A percentile compares a stretch with the other conserved stretches of the same genome.
Conservation (phyloP, 495 filamentous ascomycete species). For the Penicillium waksmanii region DNA sequence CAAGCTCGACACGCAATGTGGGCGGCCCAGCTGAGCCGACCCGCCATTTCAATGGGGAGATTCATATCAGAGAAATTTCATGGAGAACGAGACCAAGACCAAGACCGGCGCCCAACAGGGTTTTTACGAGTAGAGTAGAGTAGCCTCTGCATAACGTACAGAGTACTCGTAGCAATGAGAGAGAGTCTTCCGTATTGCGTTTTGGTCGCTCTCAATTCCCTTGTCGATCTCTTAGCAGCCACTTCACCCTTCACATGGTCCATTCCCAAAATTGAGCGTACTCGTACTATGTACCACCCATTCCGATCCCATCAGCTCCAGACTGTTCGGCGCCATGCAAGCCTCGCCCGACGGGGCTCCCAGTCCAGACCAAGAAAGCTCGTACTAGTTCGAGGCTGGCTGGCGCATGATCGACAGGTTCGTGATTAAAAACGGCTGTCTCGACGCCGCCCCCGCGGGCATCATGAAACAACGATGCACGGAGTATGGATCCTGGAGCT, state of each 20-base stretch:
- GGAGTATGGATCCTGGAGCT: neutral
- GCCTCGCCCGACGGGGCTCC: neutral
- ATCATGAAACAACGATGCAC: conserved; percentile 4
- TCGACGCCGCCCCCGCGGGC: conserved; percentile 2
- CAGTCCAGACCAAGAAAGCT: conserved; percentile 2
- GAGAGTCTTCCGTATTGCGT: too few species aligned
- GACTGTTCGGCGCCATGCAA: neutral
- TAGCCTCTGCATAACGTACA: too few species aligned
- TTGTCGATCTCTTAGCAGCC: neutral
- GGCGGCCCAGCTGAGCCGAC: neutral
- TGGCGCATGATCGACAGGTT: conserved; percentile 14
- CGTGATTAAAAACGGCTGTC: conserved; percentile 9
- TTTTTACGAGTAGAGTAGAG: too few species aligned
- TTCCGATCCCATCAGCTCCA: neutral
- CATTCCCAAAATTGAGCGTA: conserved; percentile 1
- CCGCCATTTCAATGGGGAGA: neutral
- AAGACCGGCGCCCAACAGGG: too few species aligned
- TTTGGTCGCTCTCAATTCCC: neutral
- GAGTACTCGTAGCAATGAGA: too few species aligned
- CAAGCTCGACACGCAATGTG: conserved; percentile 5
- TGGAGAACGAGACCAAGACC: neutral
- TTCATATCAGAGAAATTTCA: neutral
- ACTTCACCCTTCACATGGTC: neutral
- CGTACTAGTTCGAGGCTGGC: conserved; percentile 5
- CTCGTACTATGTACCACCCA: neutral